Evolutionary conservation across 2,329 filamentous ascomycete genomes (phyloP), one percentile per base, ranked within the genome.

Genomic region (Aspergillus tamarii): DNA sequence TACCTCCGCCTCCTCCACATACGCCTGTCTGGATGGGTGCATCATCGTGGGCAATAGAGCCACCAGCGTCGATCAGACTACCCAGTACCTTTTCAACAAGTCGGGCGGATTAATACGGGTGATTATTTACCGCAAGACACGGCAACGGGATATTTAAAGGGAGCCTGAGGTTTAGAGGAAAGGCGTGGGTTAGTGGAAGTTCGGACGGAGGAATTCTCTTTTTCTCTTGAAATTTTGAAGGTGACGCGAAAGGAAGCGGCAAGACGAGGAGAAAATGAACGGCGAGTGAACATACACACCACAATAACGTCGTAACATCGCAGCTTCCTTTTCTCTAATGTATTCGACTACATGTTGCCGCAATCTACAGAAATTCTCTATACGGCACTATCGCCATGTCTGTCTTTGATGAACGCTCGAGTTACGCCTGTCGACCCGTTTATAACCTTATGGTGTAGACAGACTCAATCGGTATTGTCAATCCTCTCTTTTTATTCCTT

Each of bases 21-120:
- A 97, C 48, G 94, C 94, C 80, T 94, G 91, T 69, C 95, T 88
- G 77, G 94, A 89, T 63, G 94, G 94, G 83, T 97, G 94, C 83
- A 96, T 85, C 77, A 81, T 85, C 75, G 74, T 80, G 72, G 66
- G 63, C 60, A 57, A 16, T 28, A 43, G 59, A 63, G 46, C 19
- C 21, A 55, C 39, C 50, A 50, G 39, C 21, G 52, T 46, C 23
- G 34, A 41, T 34, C 55, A 61, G 32, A 34, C 45, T 26, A 8
- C 52, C 32, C 52, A 55, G 19, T 34, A 39, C 52, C 48, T 30
- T 34, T 32, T 62, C 48, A 55, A 56, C 26, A 26, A 43, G n/a
- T 28, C 19, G 19, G 53, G 10, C 10, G 9, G 14, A 11, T 26
- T 55, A 16, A 16, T 36, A 9, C 21, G 9, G 5, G 21, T 28